Conservation (phyloP, 2,329 filamentous ascomycete species). For the Fusarium kyushuense region DNA sequence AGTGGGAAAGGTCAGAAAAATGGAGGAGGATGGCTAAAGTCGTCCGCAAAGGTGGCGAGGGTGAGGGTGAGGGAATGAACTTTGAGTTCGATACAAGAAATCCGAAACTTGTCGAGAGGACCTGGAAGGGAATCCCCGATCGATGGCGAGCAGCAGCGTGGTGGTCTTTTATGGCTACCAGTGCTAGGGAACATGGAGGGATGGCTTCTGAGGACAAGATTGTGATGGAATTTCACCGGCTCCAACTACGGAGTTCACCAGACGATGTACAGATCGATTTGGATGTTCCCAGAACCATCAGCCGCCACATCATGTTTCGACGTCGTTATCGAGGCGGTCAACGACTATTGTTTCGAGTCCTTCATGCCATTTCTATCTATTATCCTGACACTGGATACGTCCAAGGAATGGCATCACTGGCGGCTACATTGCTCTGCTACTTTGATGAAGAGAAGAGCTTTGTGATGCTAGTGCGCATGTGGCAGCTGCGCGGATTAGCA, state of each 20-base stretch:
- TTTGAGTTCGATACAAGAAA: conserved; percentile 83
- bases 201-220: conserved; percentile 78
- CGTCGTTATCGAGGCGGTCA: conserved; percentile 92
- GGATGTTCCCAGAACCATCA: conserved; percentile 95
- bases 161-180: conserved; percentile 89
- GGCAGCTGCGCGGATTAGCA: conserved; percentile 88
- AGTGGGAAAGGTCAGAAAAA: conserved; percentile 72
- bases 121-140: conserved; percentile 98
- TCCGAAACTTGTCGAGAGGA: conserved; percentile 88
- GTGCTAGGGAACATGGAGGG: conserved; percentile 72
- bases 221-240: conserved; percentile 76
- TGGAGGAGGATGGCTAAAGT: conserved; percentile 75
- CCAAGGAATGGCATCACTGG: conserved; percentile 95
- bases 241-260: conserved; percentile 79
- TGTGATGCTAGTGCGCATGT: conserved; percentile 95
- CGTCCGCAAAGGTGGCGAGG: conserved; percentile 62
- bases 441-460: conserved; percentile 96
- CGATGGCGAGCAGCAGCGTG: conserved; percentile 93
- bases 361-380: conserved; percentile 92
- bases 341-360: conserved; percentile 88
- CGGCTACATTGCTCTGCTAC: conserved; percentile 93
- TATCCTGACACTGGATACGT: conserved; percentile 94
- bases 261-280: conserved; percentile 98
- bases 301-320: conserved; percentile 96
- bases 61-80: conserved; percentile 69